These are phyloP conservation scores for Camelina laxa DNA, from an alignment of 345 rosid genomes.

Conservation along the genomic window DNA sequence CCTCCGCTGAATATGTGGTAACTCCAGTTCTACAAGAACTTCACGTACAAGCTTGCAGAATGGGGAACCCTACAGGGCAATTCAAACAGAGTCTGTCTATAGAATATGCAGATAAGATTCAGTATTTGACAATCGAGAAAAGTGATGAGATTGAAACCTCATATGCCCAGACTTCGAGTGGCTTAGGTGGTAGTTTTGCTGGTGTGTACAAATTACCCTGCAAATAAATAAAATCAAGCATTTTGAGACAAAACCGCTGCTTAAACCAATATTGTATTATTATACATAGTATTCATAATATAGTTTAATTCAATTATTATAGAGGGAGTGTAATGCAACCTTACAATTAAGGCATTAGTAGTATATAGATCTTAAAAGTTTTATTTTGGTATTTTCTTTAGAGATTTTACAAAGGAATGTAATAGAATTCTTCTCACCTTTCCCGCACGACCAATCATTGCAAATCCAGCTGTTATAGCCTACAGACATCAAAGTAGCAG, in stretches of 20 bases:
- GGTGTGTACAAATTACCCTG: conserved; percentile 80
- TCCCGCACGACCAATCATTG: conserved; percentile 87
- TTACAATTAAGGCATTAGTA: no score
- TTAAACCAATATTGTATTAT: not conserved
- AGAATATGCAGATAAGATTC: not conserved
- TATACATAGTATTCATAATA: not conserved
- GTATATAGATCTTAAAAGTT: not conserved
- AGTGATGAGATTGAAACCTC: conserved; percentile 55
- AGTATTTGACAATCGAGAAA: not conserved
- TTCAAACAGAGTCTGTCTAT: conserved; percentile 5
- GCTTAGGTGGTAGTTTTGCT: conserved; percentile 84
- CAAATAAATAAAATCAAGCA: conserved; percentile 24
- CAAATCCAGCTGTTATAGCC: conserved; percentile 88
- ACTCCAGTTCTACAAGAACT: conserved; percentile 81
- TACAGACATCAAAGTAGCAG: conserved; percentile 43
- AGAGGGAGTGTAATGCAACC: not conserved
- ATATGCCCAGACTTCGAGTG: conserved; percentile 86
- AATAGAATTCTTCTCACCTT: conserved; percentile 54
- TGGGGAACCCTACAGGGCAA: conserved; percentile 71
- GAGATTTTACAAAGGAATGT: conserved; percentile 16
- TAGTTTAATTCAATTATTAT: not conserved
- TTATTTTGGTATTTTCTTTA: not conserved
- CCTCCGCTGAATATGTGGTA: conserved; percentile 80
- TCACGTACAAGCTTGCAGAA: conserved; percentile 87
- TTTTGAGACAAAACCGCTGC: conserved; percentile 25